phyloP scores from a whole-genome alignment of 305 asterid genomes.

The Solanum hybrid region DNA sequence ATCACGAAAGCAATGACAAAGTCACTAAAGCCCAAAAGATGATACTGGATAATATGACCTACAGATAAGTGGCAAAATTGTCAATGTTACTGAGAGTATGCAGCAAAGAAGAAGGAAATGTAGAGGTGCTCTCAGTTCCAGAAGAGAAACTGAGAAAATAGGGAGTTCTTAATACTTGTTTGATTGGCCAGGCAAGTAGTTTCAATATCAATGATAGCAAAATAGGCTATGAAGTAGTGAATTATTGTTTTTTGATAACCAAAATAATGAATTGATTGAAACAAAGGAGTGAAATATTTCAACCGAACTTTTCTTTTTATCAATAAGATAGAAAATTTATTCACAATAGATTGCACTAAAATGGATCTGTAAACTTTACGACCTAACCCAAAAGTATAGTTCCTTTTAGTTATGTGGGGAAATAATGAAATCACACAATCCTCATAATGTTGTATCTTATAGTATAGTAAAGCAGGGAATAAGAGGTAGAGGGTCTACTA shows the following conservation, averaged over 20 bases:
- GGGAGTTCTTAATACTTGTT: neutral
- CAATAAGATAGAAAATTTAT: neutral
- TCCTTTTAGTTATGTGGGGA: neutral
- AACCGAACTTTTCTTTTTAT: neutral
- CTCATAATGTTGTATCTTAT: neutral
- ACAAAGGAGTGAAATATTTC: neutral
- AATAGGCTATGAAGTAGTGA: neutral
- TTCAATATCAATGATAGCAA: neutral
- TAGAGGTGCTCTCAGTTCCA: neutral
- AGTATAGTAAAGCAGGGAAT: neutral
- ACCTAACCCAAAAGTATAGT: neutral
- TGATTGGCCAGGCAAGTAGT: neutral
- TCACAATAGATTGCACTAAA: neutral
- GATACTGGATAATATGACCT: neutral
- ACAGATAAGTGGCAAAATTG: neutral
- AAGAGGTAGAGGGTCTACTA: neutral
- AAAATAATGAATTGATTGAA: neutral
- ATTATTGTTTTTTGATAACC: neutral
- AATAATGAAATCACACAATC: neutral
- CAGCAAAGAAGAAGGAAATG: neutral
- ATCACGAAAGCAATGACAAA: neutral
- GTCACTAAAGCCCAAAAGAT: neutral
- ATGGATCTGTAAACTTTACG: neutral
- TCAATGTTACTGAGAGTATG: neutral
- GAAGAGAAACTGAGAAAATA: neutral